phyloP scores from a whole-genome alignment of 78 protist genomes.

The Dictyostelium brefeldianum region DNA sequence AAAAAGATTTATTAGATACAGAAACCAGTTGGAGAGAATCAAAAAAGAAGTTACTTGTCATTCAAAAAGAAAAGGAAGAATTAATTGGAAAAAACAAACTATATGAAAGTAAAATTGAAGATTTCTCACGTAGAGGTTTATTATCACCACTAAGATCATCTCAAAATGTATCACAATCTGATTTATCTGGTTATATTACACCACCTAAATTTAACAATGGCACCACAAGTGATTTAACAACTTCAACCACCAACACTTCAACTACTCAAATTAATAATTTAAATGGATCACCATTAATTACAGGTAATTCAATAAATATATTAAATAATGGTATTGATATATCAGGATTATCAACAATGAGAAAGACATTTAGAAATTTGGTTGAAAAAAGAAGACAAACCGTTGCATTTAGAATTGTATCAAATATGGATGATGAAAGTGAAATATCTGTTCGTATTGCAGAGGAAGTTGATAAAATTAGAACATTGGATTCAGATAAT shows the following conservation, averaged over 20 bases:
- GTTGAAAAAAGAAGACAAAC: constrained; percentile 73
- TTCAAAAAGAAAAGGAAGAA: constrained; percentile 47
- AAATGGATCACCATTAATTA: background rate
- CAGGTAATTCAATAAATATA: background rate
- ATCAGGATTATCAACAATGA: constrained; percentile 23
- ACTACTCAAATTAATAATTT: background rate
- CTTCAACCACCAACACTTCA: background rate
- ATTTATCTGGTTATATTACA: background rate
- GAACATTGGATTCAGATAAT: constrained; percentile 44
- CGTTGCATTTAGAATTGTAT: constrained; percentile 57
- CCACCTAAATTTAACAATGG: background rate
- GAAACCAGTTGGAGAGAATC: constrained; percentile 54
- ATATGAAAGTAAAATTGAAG: constrained; percentile 40
- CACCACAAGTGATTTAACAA: background rate
- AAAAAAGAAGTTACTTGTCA: background rate
- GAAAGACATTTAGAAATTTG: constrained; percentile 54
- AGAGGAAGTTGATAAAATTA: constrained; percentile 57
- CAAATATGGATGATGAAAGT: constrained; percentile 59
- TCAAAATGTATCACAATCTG: background rate
- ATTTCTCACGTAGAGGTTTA: constrained; percentile 8
- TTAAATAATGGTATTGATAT: background rate
- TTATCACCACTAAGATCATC: constrained; percentile 32
- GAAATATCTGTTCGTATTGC: constrained; percentile 44
- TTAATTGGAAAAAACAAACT: constrained; percentile 1
- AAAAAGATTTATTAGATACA: constrained; percentile 57